Conservation (phyloP, 306 rosid genomes). For the Calophaca sinica region DNA sequence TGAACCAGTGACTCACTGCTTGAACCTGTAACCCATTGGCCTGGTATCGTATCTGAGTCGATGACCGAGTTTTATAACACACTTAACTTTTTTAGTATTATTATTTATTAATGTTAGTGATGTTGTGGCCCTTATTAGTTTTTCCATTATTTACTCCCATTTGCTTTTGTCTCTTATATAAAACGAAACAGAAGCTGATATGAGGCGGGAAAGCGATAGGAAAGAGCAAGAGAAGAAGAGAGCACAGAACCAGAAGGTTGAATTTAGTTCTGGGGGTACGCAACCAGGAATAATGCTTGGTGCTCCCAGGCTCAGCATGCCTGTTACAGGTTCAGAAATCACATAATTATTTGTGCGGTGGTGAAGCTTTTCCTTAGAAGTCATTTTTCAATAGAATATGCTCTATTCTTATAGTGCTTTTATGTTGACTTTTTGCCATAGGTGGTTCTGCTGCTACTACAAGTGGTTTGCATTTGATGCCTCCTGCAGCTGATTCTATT, state of each 20-base stretch:
- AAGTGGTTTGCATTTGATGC: slow-evolving; percentile 60
- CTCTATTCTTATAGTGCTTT: slow-evolving; percentile 32
- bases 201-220: slow-evolving; percentile 84
- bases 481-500: slow-evolving; percentile 57
- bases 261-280: slow-evolving; percentile 67
- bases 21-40: not conserved
- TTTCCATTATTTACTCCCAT: not conserved
- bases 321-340: slow-evolving; percentile 57
- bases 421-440: slow-evolving; percentile 42
- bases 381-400: slow-evolving; percentile 35
- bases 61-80: not conserved
- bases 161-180: slow-evolving; percentile 39
- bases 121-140: slow-evolving; percentile 3
- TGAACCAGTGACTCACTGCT: not conserved
- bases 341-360: slow-evolving; percentile 28
- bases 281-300: slow-evolving; percentile 64
- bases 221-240: slow-evolving; percentile 82
- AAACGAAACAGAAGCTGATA: slow-evolving; percentile 75
- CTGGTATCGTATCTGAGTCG: not conserved
- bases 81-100: not conserved
- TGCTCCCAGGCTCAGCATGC: slow-evolving; percentile 56
- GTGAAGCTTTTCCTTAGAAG: slow-evolving; percentile 33
- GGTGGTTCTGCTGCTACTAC: slow-evolving; percentile 56
- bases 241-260: slow-evolving; percentile 59
- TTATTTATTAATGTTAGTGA: slow-evolving; percentile 4